phyloP scores from a whole-genome alignment of 306 rosid genomes.

The Dryas octopetala region DNA sequence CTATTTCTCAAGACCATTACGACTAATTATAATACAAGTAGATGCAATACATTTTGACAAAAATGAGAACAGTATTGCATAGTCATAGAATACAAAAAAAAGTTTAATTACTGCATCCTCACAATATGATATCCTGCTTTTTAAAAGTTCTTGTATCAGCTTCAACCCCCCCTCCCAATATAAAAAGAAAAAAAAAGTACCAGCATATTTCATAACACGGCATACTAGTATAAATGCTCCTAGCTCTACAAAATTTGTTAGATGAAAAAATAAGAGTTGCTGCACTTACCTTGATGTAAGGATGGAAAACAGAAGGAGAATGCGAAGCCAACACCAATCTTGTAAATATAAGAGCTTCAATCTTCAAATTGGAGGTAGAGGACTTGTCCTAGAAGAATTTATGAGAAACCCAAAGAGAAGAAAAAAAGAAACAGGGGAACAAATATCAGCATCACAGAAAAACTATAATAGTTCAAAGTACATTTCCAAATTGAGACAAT shows the following conservation, averaged over 20 bases:
- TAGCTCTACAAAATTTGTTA: too few relatives aligned
- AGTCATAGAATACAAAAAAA: too few relatives aligned
- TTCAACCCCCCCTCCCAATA: too few relatives aligned
- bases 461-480: slow-evolving; percentile 3
- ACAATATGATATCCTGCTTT: too few relatives aligned
- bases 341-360: slow-evolving; percentile 89
- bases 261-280: neutral
- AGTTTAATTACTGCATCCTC: too few relatives aligned
- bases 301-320: slow-evolving; percentile 93
- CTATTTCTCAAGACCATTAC: neutral
- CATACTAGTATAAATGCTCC: neutral
- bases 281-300: slow-evolving; percentile 70
- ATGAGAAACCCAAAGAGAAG: neutral
- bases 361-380: slow-evolving; percentile 96
- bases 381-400: slow-evolving; percentile 70
- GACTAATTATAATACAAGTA: neutral
- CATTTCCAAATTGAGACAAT: slow-evolving; percentile 11
- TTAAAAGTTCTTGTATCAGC: too few relatives aligned
- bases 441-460: slow-evolving; percentile 15
- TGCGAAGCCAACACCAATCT: slow-evolving; percentile 91
- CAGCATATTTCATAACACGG: neutral
- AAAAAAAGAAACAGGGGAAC: slow-evolving; percentile 6
- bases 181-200: neutral
- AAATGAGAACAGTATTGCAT: neutral
- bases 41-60: neutral